Base-by-base conservation (phyloP, 75 land plant species). In the Azolla pinnata region DNA sequence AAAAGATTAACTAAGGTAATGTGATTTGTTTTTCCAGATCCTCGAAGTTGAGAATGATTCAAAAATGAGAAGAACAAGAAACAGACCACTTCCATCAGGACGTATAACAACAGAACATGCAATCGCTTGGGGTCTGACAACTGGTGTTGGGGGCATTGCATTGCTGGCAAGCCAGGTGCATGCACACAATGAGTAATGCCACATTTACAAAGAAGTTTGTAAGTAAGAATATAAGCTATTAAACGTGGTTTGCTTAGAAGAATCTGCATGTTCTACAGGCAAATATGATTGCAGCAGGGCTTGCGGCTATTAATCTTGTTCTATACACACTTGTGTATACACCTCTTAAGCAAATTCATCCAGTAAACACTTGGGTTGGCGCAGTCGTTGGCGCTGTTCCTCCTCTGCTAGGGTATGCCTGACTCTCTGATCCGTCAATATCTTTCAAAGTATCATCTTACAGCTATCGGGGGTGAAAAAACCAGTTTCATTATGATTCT, bases 301-400 rank as follows among this genome's bases (percentile, higher is more conserved):
- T 92, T 48, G 97, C 84, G 48, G 87, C 95, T 45, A 73, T 83
- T 16, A 92, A 92, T 75, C 71, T 92, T 44, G 24, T 75, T 48
- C 77, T 92, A 7, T 92, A 92, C 57, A 83, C 97, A 32, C 79
- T 92, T 61, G 74, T 82, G 4, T 92, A 92, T 59, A 92, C 97
- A 62, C 97, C 97, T 12, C 56, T 92, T 58, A 92, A 92, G 77
- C 96, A 88, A 61, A 74, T 92, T 51, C 97, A 92, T 61, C 90
- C 90, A 25, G 70, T 79, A 45, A 92, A 92, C 64, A 92, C 97
- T 17, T 92, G 96, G 97, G 84, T 92, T 69, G 97, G 97, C 44
- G 97, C 97, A 33, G 52, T 88, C 62, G 97, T 92, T 54, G 97
- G 97, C 48, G 97, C 97, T 45, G 76, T 92, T 62, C 97, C 97